phyloP scores from a whole-genome alignment of 2,329 filamentous ascomycete genomes.

The Beauveria sp. region DNA sequence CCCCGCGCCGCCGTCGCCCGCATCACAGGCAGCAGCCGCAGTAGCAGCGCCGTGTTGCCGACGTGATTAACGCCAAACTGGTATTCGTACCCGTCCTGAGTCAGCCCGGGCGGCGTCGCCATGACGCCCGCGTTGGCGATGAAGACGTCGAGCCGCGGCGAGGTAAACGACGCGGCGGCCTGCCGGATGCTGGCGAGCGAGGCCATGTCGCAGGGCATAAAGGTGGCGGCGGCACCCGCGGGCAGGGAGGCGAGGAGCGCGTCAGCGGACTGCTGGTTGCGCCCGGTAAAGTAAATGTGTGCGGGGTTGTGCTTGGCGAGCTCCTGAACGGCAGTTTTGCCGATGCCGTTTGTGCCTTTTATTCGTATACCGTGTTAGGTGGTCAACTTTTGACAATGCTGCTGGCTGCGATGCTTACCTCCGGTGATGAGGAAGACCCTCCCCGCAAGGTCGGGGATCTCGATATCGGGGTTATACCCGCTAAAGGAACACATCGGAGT shows the following conservation, averaged over 20 bases:
- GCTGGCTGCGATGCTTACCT: conserved; percentile 23
- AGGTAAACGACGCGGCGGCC: conserved; percentile 33
- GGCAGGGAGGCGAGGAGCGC: conserved; percentile 31
- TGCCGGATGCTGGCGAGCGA: conserved; percentile 40
- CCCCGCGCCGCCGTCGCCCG: conserved; percentile 14
- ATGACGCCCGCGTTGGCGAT: conserved; percentile 32
- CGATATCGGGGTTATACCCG: conserved; percentile 29
- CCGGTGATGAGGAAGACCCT: conserved; percentile 46
- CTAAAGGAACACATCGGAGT: not conserved
- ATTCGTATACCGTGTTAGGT: not conserved
- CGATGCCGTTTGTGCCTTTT: conserved; percentile 28
- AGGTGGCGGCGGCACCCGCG: conserved; percentile 16
- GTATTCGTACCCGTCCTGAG: conserved; percentile 26
- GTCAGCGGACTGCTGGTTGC: conserved; percentile 34
- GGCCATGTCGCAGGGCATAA: conserved; percentile 39
- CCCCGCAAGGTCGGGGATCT: conserved; percentile 36
- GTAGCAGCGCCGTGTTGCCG: conserved; percentile 23
- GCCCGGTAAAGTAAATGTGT: conserved; percentile 48
- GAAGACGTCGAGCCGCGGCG: conserved; percentile 33
- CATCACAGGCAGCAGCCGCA: conserved; percentile 25
- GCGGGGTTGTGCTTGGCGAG: conserved; percentile 35
- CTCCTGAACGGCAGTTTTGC: conserved; percentile 20
- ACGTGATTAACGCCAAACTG: conserved; percentile 30
- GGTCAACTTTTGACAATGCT: not conserved
- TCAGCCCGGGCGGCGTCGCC: conserved; percentile 20